Evolutionary conservation across 345 rosid genomes (phyloP), one percentile per base, ranked within the genome.

Genomic region (Aquilaria sinensis): DNA sequence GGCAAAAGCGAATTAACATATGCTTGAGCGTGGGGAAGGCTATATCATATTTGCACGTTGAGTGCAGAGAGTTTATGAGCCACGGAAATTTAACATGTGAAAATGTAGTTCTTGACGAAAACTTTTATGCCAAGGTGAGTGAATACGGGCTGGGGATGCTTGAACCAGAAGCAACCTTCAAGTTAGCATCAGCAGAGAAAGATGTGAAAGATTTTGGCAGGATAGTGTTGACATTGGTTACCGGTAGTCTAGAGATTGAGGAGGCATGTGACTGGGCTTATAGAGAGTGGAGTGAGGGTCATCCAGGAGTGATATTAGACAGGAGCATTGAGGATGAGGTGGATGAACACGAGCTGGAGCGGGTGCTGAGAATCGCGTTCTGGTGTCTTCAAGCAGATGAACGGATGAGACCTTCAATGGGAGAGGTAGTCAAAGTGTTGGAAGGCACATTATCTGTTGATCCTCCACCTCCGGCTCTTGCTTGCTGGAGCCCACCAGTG

Each of bases 301-400:
- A 68, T 55, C 71, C 70, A 3, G 86, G 72, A 66, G 53, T 30
- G 5, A 61, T 78, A 51, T 76, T 82, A 2, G 92, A 86, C 62
- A 70, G 69, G 47, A 73, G 77, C 60, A 49, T 83, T 31, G 80
- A 68, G 32, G 78, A 66, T 14, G 74, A 13, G 50, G 71, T 81
- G 33, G 79, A 83, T 60, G 13, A 43, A 15, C 68, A 76, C 10
- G 84, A 83, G 84, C 76, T 89, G 45, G 88, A 86, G 71, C 62
- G 88, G 53, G 74, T 71, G 33, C 47, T 89, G 67, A 86, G 90
- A 64, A 86, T 80, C 32, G 72, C 79, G 49, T 85, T 86, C 54
- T 89, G 96, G 90, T 89, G 92, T 69, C 77, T 86, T 71, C 92
- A 89, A 58, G 68, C 11, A 1, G 85, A 89, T 62, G 79, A 76